Percentiles rank a stretch among this genome's conserved stretches.
phyloP scores from a whole-genome alignment of 1,284 basidiomycete genomes.

The Pseudozyma tsukubaensis region DNA sequence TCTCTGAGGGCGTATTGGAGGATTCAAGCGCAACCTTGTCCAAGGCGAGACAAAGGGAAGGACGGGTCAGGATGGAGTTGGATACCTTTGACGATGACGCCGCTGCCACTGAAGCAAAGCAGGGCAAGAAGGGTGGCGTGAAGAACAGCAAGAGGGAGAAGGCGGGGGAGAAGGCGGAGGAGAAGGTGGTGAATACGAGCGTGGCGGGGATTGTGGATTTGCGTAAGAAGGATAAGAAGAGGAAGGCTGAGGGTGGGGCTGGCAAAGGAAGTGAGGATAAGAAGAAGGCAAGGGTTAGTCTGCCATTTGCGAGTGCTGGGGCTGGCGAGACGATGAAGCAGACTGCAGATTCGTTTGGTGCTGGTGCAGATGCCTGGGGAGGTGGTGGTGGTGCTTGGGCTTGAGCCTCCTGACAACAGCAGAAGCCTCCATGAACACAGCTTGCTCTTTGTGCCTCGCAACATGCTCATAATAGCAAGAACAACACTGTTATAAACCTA shows the following conservation, averaged over 20 bases:
- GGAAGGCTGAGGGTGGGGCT: constrained; percentile 11
- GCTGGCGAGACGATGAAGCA: background rate
- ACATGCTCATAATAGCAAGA: too few relatives aligned
- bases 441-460: too few relatives aligned
- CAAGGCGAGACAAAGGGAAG: constrained; percentile 31
- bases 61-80: constrained; percentile 17
- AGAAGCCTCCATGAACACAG: too few relatives aligned
- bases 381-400: constrained; percentile 23
- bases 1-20: constrained; percentile 44
- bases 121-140: constrained; percentile 2
- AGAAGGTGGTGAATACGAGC: constrained; percentile 24
- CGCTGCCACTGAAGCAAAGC: background rate
- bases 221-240: constrained; percentile 25
- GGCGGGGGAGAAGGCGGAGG: constrained; percentile 7
- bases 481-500: too few relatives aligned
- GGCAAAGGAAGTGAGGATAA: background rate
- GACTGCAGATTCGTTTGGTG: constrained; percentile 14
- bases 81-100: constrained; percentile 28
- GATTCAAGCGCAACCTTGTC: constrained; percentile 18
- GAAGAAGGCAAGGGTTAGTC: constrained; percentile 21
- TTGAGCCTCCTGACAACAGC: background rate
- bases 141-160: constrained; percentile 8
- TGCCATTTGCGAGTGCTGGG: constrained; percentile 19
- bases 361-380: constrained; percentile 38
- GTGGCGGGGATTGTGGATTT: constrained; percentile 37